Percentiles rank a stretch among this genome's conserved stretches.
phyloP scores from a whole-genome alignment of 2,329 filamentous ascomycete species.

The Myriosclerotinia curreyana region DNA sequence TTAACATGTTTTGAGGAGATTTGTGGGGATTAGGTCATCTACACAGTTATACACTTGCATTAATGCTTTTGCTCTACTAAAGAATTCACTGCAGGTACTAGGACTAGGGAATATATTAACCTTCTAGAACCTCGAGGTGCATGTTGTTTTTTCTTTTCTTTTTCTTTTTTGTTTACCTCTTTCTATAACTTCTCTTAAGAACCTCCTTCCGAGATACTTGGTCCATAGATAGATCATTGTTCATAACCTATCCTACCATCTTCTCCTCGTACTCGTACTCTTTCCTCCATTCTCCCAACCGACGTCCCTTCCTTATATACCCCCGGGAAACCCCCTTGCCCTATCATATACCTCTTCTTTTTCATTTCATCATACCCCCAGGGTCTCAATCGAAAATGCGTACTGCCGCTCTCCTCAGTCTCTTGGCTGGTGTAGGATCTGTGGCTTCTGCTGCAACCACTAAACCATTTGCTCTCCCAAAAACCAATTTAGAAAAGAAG shows the following conservation, averaged over 20 bases:
- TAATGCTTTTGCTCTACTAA: background rate
- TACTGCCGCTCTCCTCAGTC: slow-evolving; percentile 18
- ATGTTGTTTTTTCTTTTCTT: background rate
- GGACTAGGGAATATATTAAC: slow-evolving; percentile 8
- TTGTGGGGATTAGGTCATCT: slow-evolving; percentile 5
- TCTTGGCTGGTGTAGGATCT: slow-evolving; percentile 15
- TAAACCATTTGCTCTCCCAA: slow-evolving; percentile 13
- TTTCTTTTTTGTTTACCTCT: background rate
- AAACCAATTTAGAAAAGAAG: slow-evolving; percentile 7
- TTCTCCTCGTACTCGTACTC: background rate
- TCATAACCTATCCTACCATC: background rate
- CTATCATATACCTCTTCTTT: background rate
- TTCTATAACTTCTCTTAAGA: background rate
- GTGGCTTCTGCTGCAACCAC: slow-evolving; percentile 15
- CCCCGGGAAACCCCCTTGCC: background rate
- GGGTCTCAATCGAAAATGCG: slow-evolving; percentile 10
- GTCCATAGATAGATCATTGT: background rate
- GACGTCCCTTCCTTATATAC: background rate
- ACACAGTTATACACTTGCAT: slow-evolving; percentile 8
- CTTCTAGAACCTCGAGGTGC: background rate
- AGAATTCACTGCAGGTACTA: slow-evolving; percentile 14
- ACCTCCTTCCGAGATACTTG: background rate
- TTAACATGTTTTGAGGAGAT: slow-evolving; percentile 2
- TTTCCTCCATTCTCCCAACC: background rate
- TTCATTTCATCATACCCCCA: background rate